These are phyloP conservation scores for Salicornia ramosissima DNA, from an alignment of 148 eudicot species.

Conservation along the genomic window DNA sequence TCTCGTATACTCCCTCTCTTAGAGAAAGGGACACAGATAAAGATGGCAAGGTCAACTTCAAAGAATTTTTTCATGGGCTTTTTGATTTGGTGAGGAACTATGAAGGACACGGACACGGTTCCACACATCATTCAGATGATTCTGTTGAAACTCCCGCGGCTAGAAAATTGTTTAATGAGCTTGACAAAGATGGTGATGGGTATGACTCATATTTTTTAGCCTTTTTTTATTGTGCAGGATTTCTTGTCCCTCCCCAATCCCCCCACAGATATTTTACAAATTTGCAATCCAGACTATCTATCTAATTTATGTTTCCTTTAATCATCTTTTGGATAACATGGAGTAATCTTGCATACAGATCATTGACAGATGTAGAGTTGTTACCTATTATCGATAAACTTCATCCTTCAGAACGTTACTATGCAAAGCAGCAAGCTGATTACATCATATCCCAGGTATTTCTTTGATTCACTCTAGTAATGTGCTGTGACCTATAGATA, in stretches of 20 bases:
- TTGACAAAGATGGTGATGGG: slow-evolving; percentile 91
- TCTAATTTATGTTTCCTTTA: neutral
- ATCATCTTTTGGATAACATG: slow-evolving; percentile 1
- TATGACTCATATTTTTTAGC: slow-evolving; percentile 21
- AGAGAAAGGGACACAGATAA: slow-evolving; percentile 96
- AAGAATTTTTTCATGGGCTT: slow-evolving; percentile 91
- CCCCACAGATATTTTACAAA: neutral
- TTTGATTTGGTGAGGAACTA: slow-evolving; percentile 83
- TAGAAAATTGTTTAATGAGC: slow-evolving; percentile 69
- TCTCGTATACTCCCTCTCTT: slow-evolving; percentile 7
- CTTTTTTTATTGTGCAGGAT: neutral
- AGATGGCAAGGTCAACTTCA: slow-evolving; percentile 86
- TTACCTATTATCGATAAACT: slow-evolving; percentile 75
- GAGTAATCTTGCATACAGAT: slow-evolving; percentile 36
- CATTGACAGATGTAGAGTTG: slow-evolving; percentile 59
- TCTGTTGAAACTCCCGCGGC: slow-evolving; percentile 66
- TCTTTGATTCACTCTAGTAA: neutral
- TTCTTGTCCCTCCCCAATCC: slow-evolving; percentile 10
- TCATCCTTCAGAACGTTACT: slow-evolving; percentile 87
- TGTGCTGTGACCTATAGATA: neutral
- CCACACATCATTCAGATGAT: slow-evolving; percentile 48
- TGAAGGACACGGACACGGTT: slow-evolving; percentile 40
- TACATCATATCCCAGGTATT: slow-evolving; percentile 87
- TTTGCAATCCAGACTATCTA: neutral
- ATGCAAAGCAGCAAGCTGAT: slow-evolving; percentile 96